Base-by-base conservation (phyloP, 805 yeast genomes). In the Pichia pseudocactophila region DNA sequence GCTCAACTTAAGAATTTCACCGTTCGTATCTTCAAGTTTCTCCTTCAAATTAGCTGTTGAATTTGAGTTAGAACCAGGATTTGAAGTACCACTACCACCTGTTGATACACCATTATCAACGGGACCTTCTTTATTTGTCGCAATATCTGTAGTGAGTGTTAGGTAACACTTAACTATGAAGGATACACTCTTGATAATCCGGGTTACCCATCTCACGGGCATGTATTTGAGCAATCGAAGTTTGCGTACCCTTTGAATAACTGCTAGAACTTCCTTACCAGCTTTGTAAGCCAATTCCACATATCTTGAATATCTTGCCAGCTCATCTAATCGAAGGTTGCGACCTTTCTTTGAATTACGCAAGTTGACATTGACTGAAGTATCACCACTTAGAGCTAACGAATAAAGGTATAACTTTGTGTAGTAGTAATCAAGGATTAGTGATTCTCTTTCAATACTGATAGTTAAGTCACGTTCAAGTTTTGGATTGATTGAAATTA, bases 201-300 rank as follows among this genome's bases (percentile, higher is more conserved):
- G 70, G 0, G 85, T 82, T 7, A 83, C 79, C 95, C 96, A 88
- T 48, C 96, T 68, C n/a, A 87, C 88, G 1, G 97, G 96, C 80
- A 88, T 86, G 55, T 71, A 82, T 44, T 78, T 69, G 41, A 87
- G 63, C 68, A 81, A 63, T 45, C 73, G 75, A 45, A 82, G 62
- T 47, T 69, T 69, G 52, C 81, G 85, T 6, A 87, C 78, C 32
- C 92, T 63, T 43, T 75, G 76, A 4, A 89, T 83, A 4, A 82
- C 80, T 19, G 73, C 70, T 22, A 89, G 63, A 52, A 85, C 74
- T 56, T 84, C 94, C 52, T 80, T 79, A 1, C 96, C 96, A 0
- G 97, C 82, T 45, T 70, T 76, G 50, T 81, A 85, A 0, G 96
- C 97, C 42, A 79, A 68, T 46, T 80, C 88, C 20, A 87, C 84